Evolutionary conservation across 306 rosid genomes (phyloP).

Genomic region (Oxytropis ochrocephala): DNA sequence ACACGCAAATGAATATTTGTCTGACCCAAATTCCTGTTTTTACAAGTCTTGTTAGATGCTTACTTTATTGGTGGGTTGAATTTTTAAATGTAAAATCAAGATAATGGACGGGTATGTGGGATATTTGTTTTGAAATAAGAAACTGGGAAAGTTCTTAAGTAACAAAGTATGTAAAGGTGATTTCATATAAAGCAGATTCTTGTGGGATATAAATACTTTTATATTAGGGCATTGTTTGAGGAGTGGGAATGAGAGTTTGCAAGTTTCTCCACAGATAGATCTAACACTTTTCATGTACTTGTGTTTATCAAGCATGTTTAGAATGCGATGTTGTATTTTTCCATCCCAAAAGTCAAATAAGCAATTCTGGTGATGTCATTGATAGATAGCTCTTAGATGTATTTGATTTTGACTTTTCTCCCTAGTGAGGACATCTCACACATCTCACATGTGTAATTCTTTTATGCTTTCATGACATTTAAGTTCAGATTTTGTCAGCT

Average conservation of each 20-base stretch:
- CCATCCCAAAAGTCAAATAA: background rate
- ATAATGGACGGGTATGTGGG: background rate
- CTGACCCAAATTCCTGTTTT: background rate
- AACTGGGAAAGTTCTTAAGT: background rate
- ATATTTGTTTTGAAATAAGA: background rate
- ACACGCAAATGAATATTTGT: background rate
- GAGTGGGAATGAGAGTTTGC: background rate
- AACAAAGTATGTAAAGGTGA: background rate
- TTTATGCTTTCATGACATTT: background rate
- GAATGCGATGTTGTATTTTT: background rate
- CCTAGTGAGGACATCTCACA: background rate
- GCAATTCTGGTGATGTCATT: background rate
- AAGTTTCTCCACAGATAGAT: too few relatives aligned
- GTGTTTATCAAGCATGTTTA: background rate
- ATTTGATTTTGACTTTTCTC: background rate
- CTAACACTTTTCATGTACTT: too few relatives aligned
- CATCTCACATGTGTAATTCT: background rate
- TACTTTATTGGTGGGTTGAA: background rate
- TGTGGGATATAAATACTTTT: background rate
- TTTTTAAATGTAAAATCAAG: background rate
- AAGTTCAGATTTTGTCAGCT: slow-evolving; percentile 2
- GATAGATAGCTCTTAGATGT: too few relatives aligned
- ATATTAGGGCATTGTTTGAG: background rate
- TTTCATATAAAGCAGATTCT: background rate
- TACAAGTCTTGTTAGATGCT: background rate